Evolutionary conservation across 164 flowering plant genomes (phyloP), one percentile per base, ranked within the genome.

Genomic region (Chimonanthus salicifolius): DNA sequence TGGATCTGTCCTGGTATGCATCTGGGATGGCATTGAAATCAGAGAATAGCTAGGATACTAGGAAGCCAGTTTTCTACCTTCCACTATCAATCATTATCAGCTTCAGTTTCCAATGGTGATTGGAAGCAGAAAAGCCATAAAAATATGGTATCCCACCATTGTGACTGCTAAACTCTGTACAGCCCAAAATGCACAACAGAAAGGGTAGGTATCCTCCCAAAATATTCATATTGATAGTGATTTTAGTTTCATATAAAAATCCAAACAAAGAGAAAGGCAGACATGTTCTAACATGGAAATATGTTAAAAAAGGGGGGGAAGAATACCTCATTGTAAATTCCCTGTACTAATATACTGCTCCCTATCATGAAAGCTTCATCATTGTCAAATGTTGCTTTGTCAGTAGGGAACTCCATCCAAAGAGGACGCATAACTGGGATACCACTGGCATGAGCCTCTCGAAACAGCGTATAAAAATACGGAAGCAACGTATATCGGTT

Each of bases 341-440:
- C 99, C 83, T 96, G 99, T 44, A 94, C 99, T 83, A 96, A 75
- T 64, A 96, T 81, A 78, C 93, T 82, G 77, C 82, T 83, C 20
- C 99, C 99, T 75, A 96, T 93, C 99, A 96, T 92, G 83, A 96
- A 94, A 65, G 98, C 98, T 73, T 92, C 99, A 71, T 91, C 98
- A 76, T 88, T 96, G 82, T 78, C 85, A 76, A 87, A 96, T 78
- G 98, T 88, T 72, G 87, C 78, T 84, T 91, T 93, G 75, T 96
- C 99, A 65, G 75, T 73, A 68, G 99, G 98, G 81, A 94, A 96
- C 83, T 96, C 99, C 98, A 96, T 91, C 99, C 98, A 94, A 72
- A 96, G 80, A n/a, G 99, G 97, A 21, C 99, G 99, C 74, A 86
- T 73, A 74, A 96, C 90, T 64, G 99, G 99, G 76, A 87, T 58